Conservation (phyloP, 2,329 filamentous ascomycete genomes). For the Coleophoma cylindrospora region DNA sequence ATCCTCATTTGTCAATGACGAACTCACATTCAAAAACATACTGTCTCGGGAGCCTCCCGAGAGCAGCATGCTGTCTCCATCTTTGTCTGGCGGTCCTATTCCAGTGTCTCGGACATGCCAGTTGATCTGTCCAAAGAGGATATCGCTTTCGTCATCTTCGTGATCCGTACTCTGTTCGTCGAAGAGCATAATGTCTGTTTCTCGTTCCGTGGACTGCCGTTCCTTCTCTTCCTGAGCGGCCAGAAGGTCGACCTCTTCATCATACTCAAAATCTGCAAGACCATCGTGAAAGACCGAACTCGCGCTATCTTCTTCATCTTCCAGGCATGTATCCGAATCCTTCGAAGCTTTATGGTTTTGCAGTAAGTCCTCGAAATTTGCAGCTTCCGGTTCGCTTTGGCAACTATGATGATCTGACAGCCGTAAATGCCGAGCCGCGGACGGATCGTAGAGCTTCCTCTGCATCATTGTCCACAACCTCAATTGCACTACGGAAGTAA, state of each 20-base stretch:
- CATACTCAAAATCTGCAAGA: background rate
- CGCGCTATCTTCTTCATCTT: background rate
- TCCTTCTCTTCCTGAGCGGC: background rate
- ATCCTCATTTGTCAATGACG: too few relatives aligned
- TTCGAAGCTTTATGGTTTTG: background rate
- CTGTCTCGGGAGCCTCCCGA: too few relatives aligned
- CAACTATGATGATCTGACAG: too few relatives aligned
- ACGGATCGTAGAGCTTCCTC: conserved; percentile 2
- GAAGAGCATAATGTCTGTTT: conserved; percentile 1
- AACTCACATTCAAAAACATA: too few relatives aligned
- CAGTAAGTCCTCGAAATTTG: background rate
- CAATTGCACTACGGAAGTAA: conserved; percentile 1
- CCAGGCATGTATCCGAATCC: background rate
- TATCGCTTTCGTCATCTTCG: too few relatives aligned
- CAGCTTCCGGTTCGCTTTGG: background rate
- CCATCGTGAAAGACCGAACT: background rate
- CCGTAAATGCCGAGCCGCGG: conserved; percentile 3
- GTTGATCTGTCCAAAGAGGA: too few relatives aligned
- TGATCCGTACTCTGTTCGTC: background rate
- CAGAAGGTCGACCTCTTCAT: background rate
- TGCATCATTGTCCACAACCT: conserved; percentile 7
- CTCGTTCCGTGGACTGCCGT: background rate
- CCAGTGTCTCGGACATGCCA: too few relatives aligned
- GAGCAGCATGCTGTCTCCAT: too few relatives aligned
- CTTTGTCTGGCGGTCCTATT: too few relatives aligned